Evolutionary conservation across 129 eudicot genomes (phyloP), one percentile per base, ranked within the genome.

Genomic region (Escallonia rubra): DNA sequence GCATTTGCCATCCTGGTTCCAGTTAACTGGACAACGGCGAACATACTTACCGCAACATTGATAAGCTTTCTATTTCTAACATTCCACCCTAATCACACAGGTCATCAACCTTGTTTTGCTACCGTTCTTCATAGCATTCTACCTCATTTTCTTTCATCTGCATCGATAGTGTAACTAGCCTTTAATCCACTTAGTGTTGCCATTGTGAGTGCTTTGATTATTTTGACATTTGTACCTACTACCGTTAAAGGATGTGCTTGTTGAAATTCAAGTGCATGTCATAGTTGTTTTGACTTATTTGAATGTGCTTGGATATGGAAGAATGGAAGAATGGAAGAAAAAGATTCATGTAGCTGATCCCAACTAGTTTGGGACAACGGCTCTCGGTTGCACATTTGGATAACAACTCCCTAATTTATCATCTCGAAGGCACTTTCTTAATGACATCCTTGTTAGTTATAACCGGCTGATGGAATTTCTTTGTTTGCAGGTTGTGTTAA

Each of bases 51-150:
- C 89, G 93, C 74, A 63, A 79, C 64, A 89, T 94, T 41, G 99
- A 94, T 80, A 84, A 84, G 90, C 90, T 94, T 52, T 94, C 99
- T 44, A 79, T 94, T 61, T 89, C 97, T 66, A 94, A 94, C 73
- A 70, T 94, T 72, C 97, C 96, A 4, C 87, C 73, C 14, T 75
- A 74, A 70, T 94, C 99, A 70, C 83, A 63, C 72, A 89, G 97
- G 99, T 85, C 49, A 44, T 85, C 41, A 66, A 49, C 72, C 39
- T 49, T 44, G 11, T n/a, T 23, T 60, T 68, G 44, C 45, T 40
- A 23, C 1, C 34, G 34, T 0, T 23, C 34, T 23, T 23, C 34
- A 23, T 23, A 23, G 34, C 34, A 23, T 23, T 23, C 34, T 23
- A 23, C 34, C 34, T 23, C 34, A 23, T 39, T 43, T 9, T 44